Evolutionary conservation across 768 basidiomycete genomes (phyloP).

Genomic region (Cyathus striatus): DNA sequence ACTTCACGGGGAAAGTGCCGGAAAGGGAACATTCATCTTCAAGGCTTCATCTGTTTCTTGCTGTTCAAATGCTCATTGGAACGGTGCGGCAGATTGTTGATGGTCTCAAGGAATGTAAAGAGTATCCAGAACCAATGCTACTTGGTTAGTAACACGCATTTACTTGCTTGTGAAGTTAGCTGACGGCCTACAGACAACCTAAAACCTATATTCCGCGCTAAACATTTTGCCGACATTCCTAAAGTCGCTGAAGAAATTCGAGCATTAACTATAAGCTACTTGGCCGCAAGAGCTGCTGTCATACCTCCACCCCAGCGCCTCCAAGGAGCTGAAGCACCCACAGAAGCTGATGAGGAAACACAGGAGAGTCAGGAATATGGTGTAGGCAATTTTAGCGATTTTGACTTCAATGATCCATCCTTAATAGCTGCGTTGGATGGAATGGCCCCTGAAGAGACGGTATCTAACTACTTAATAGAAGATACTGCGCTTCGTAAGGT

Average conservation of each 20-base stretch:
- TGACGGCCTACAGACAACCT: constrained; percentile 46
- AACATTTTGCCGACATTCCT: constrained; percentile 28
- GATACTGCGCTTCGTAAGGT: constrained; percentile 52
- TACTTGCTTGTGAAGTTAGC: background rate
- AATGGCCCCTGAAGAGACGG: constrained; percentile 17
- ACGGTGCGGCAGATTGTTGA: constrained; percentile 49
- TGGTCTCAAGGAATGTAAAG: constrained; percentile 20
- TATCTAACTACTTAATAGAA: constrained; percentile 25
- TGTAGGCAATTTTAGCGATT: constrained; percentile 34
- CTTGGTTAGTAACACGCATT: constrained; percentile 11
- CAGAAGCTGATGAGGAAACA: constrained; percentile 27
- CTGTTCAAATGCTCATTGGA: constrained; percentile 51
- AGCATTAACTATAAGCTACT: constrained; percentile 53
- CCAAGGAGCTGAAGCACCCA: constrained; percentile 15
- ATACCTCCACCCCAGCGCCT: constrained; percentile 39
- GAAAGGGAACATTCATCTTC: background rate
- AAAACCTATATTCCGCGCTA: constrained; percentile 38
- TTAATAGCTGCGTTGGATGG: constrained; percentile 49
- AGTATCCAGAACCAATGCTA: constrained; percentile 62
- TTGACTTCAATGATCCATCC: constrained; percentile 56
- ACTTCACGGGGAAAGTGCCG: background rate
- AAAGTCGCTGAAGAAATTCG: constrained; percentile 51
- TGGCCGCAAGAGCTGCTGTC: constrained; percentile 47
- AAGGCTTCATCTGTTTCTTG: constrained; percentile 11
- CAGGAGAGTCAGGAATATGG: constrained; percentile 81